Evolutionary conservation across 495 filamentous ascomycete genomes (phyloP).

Genomic region (Daldinia concentrica): DNA sequence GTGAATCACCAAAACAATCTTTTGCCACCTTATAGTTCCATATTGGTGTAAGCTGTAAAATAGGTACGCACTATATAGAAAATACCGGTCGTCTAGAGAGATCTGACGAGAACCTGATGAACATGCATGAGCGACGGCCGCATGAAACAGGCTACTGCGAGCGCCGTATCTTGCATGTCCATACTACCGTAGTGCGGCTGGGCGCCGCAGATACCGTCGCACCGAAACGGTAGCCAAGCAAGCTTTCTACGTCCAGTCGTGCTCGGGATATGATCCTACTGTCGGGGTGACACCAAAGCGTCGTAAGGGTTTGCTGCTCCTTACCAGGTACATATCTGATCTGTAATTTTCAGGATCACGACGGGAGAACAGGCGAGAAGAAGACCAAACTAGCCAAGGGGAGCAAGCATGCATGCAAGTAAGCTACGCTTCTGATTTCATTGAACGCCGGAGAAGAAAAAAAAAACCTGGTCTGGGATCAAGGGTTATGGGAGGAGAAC

Average conservation of each 20-base stretch:
- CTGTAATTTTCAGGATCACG: constrained; percentile 9
- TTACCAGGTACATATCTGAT: constrained; percentile 1
- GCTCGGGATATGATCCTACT: constrained; percentile 28
- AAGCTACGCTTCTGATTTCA: constrained; percentile 18
- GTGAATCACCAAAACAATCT: neutral
- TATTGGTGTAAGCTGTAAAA: constrained; percentile 3
- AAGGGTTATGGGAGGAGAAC: constrained; percentile 8
- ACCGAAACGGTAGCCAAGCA: constrained; percentile 31
- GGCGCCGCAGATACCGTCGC: constrained; percentile 34
- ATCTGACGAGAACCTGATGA: constrained; percentile 20
- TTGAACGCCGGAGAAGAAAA: constrained; percentile 19
- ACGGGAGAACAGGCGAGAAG: neutral
- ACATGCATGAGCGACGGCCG: constrained; percentile 14
- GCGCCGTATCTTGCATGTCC: constrained; percentile 31
- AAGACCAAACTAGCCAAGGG: neutral
- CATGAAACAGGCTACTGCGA: constrained; percentile 30
- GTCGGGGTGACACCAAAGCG: constrained; percentile 31
- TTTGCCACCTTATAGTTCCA: constrained; percentile 17
- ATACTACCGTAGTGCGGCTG: constrained; percentile 27
- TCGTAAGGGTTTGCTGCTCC: neutral
- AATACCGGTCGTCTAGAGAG: constrained; percentile 20
- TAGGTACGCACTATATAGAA: constrained; percentile 21
- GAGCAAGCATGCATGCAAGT: constrained; percentile 5
- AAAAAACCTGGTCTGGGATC: constrained; percentile 9
- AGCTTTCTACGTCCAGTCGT: constrained; percentile 17